A percentile compares a stretch with the other conserved stretches of the same genome.
Evolutionary conservation across 768 basidiomycete genomes (phyloP).

Genomic region (Leucogyrophana mollusca): DNA sequence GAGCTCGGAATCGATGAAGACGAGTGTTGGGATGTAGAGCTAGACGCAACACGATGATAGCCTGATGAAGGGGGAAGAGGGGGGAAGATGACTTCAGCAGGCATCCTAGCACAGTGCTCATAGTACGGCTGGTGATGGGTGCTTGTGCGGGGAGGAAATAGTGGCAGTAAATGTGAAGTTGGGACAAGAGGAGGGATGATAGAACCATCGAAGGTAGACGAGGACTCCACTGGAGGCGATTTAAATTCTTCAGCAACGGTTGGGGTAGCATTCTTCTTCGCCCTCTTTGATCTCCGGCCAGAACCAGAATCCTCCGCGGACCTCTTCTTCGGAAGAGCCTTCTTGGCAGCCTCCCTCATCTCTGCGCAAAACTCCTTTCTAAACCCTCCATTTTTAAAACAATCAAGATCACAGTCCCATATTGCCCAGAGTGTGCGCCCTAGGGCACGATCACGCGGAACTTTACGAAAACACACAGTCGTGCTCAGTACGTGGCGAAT

Average conservation of each 20-base stretch:
- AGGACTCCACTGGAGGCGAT: constrained; percentile 12
- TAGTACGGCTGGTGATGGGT: constrained; percentile 77
- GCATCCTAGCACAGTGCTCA: constrained; percentile 52
- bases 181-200: constrained; percentile 21
- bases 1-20: constrained; percentile 3
- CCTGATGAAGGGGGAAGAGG: constrained; percentile 58
- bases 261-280: constrained; percentile 34
- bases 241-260: constrained; percentile 20
- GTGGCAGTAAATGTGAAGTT: constrained; percentile 24
- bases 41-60: constrained; percentile 30
- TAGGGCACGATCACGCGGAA: constrained; percentile 69
- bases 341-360: constrained; percentile 30
- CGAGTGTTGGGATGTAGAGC: constrained; percentile 8
- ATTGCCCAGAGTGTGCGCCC: constrained; percentile 90
- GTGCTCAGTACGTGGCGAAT: constrained; percentile 96
- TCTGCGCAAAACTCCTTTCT: constrained; percentile 55
- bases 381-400: constrained; percentile 84
- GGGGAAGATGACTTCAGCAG: constrained; percentile 72
- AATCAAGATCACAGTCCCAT: constrained; percentile 76
- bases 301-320: constrained; percentile 34
- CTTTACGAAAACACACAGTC: constrained; percentile 87
- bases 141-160: constrained; percentile 57
- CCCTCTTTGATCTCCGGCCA: constrained; percentile 45
- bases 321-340: constrained; percentile 36
- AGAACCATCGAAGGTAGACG: constrained; percentile 19